Conservation (phyloP, 192 early-diverging fungal genomes). For the Backusella liffmaniae region DNA sequence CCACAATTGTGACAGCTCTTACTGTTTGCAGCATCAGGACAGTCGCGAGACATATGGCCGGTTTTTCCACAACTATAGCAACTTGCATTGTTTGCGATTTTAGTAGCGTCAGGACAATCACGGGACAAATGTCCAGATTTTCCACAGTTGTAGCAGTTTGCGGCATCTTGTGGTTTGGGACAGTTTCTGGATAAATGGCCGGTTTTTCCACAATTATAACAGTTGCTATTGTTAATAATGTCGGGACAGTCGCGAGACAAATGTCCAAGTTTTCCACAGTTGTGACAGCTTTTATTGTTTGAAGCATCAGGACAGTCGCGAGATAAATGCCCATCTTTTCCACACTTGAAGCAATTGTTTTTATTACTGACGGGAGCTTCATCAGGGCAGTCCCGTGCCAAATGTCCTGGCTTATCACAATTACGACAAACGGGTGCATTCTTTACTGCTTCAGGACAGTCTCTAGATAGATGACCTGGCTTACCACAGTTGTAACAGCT, state of each 20-base stretch:
- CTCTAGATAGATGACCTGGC: slow-evolving; percentile 30
- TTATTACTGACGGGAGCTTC: slow-evolving; percentile 29
- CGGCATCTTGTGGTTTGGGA: slow-evolving; percentile 23
- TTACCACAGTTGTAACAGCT: slow-evolving; percentile 34
- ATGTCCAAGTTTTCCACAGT: slow-evolving; percentile 46
- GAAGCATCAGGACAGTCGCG: slow-evolving; percentile 46
- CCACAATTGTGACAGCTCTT: slow-evolving; percentile 35
- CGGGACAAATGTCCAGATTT: slow-evolving; percentile 53
- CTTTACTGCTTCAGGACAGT: slow-evolving; percentile 19
- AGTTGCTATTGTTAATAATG: slow-evolving; percentile 26
- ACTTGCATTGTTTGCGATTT: slow-evolving; percentile 20
- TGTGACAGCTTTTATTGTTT: slow-evolving; percentile 41
- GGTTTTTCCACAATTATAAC: slow-evolving; percentile 47
- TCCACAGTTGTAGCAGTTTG: slow-evolving; percentile 49
- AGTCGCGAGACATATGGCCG: slow-evolving; percentile 35
- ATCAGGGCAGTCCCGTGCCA: slow-evolving; percentile 37
- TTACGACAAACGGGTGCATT: slow-evolving; percentile 42
- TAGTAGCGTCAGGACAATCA: slow-evolving; percentile 40
- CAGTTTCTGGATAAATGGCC: slow-evolving; percentile 37
- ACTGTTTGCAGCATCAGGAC: slow-evolving; percentile 18
- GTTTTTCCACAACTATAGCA: slow-evolving; percentile 31
- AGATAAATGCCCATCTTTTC: slow-evolving; percentile 32
- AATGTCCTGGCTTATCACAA: slow-evolving; percentile 50
- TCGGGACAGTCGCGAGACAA: slow-evolving; percentile 34
- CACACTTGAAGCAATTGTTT: slow-evolving; percentile 48